phyloP scores from a whole-genome alignment of 1,284 basidiomycete genomes.

The Heterobasidion occidentale region DNA sequence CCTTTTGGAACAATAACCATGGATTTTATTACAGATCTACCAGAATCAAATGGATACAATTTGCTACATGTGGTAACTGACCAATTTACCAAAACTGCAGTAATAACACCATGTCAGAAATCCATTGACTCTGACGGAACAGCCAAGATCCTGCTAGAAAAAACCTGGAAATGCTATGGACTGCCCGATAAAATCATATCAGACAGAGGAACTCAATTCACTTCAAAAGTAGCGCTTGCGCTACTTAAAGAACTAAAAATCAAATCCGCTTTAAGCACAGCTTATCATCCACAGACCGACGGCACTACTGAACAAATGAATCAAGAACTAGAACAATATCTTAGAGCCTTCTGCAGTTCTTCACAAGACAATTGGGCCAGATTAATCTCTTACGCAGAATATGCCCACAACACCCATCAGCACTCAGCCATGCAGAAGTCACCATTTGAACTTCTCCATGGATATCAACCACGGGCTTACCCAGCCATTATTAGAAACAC shows the following conservation, averaged over 20 bases:
- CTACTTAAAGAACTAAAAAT: background rate
- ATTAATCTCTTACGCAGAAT: conserved; percentile 1
- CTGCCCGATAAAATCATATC: background rate
- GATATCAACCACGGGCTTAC: too few species aligned
- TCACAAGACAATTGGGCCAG: conserved; percentile 29
- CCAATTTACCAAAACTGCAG: background rate
- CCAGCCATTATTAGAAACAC: too few species aligned
- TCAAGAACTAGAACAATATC: conserved; percentile 25
- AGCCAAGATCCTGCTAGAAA: background rate
- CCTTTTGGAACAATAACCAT: too few species aligned
- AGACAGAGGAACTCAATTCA: background rate
- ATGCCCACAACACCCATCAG: too few species aligned
- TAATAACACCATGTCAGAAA: background rate
- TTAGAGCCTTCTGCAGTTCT: conserved; percentile 21
- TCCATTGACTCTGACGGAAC: background rate
- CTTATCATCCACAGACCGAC: conserved; percentile 16
- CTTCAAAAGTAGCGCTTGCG: background rate
- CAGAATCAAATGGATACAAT: background rate
- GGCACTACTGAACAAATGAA: conserved; percentile 29
- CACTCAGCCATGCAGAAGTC: too few species aligned
- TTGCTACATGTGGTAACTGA: too few species aligned
- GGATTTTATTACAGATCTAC: too few species aligned
- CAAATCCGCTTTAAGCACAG: background rate
- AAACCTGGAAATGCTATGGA: background rate
- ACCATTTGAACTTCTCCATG: too few species aligned